phyloP scores from a whole-genome alignment of 2,329 filamentous ascomycete genomes.

The Epichloe brachyelytri region DNA sequence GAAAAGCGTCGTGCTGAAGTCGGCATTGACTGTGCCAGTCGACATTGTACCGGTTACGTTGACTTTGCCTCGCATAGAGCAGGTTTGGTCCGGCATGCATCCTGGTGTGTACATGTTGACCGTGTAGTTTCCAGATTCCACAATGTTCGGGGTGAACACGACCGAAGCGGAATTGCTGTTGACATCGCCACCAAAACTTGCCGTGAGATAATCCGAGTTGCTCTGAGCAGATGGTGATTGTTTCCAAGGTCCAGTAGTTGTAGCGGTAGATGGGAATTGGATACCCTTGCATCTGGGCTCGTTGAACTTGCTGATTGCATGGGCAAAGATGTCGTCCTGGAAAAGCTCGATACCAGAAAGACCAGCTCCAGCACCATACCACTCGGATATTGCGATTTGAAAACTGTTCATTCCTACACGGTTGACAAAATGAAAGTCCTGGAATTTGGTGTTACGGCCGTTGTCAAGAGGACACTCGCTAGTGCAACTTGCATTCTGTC shows the following conservation, averaged over 20 bases:
- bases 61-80: slow-evolving; percentile 62
- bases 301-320: slow-evolving; percentile 79
- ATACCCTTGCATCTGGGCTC: slow-evolving; percentile 67
- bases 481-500: slow-evolving; percentile 59
- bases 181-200: slow-evolving; percentile 43
- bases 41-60: slow-evolving; percentile 67
- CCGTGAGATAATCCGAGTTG: slow-evolving; percentile 64
- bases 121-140: slow-evolving; percentile 81
- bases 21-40: slow-evolving; percentile 28
- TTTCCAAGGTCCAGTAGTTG: slow-evolving; percentile 61
- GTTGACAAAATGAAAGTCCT: slow-evolving; percentile 90
- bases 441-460: slow-evolving; percentile 51
- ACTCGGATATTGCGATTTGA: slow-evolving; percentile 71
- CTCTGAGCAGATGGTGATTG: slow-evolving; percentile 55
- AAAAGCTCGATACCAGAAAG: slow-evolving; percentile 79
- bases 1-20: slow-evolving; percentile 52
- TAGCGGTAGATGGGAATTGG: slow-evolving; percentile 49
- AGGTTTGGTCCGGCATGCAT: slow-evolving; percentile 68
- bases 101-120: slow-evolving; percentile 89
- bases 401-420: slow-evolving; percentile 78
- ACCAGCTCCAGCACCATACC: slow-evolving; percentile 77
- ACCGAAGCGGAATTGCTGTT: slow-evolving; percentile 51
- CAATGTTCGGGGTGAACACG: slow-evolving; percentile 71
- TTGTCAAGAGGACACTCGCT: slow-evolving; percentile 73
- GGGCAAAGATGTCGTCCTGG: slow-evolving; percentile 71